phyloP scores from a whole-genome alignment of 352 stramenopile genomes.

The Pythium monospermum region DNA sequence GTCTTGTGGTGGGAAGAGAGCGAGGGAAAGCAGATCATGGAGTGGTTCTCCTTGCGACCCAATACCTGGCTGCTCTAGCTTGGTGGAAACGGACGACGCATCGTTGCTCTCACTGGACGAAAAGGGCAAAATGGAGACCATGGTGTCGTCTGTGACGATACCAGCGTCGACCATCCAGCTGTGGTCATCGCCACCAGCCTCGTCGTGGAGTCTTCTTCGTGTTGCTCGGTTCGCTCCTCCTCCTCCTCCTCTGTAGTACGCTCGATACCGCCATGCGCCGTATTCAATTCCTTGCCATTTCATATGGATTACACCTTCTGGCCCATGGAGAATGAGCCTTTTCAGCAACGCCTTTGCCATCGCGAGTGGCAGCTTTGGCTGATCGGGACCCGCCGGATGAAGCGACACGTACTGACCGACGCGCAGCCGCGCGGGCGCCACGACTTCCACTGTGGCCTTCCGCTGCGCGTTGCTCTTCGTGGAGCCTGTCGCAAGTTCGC shows the following conservation, averaged over 20 bases:
- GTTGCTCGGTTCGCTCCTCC: too few species aligned
- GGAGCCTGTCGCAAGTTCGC: not conserved
- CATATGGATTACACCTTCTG: slow-evolving; percentile 27
- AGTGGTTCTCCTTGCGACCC: slow-evolving; percentile 27
- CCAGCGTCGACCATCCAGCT: slow-evolving; percentile 23
- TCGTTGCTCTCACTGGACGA: slow-evolving; percentile 4
- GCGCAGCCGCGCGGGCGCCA: slow-evolving; percentile 23
- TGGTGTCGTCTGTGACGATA: slow-evolving; percentile 53
- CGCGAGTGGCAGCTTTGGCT: slow-evolving; percentile 34
- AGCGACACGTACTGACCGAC: slow-evolving; percentile 54
- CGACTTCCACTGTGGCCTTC: not conserved
- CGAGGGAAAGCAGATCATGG: slow-evolving; percentile 10
- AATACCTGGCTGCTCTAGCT: slow-evolving; percentile 25
- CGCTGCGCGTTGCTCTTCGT: not conserved
- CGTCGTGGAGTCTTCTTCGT: not conserved
- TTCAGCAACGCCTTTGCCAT: slow-evolving; percentile 42
- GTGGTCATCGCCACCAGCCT: not conserved
- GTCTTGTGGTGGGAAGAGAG: slow-evolving; percentile 3
- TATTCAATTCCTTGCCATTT: slow-evolving; percentile 53
- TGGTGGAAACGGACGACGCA: not conserved
- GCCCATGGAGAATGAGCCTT: slow-evolving; percentile 38
- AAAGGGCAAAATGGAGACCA: slow-evolving; percentile 54
- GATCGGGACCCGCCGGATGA: slow-evolving; percentile 26
- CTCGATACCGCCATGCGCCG: slow-evolving; percentile 46
- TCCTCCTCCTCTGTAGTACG: slow-evolving; percentile 39